These are phyloP conservation scores for Cladophialophora bantiana DNA, from an alignment of 2,329 filamentous ascomycete genomes.

Conservation along the genomic window DNA sequence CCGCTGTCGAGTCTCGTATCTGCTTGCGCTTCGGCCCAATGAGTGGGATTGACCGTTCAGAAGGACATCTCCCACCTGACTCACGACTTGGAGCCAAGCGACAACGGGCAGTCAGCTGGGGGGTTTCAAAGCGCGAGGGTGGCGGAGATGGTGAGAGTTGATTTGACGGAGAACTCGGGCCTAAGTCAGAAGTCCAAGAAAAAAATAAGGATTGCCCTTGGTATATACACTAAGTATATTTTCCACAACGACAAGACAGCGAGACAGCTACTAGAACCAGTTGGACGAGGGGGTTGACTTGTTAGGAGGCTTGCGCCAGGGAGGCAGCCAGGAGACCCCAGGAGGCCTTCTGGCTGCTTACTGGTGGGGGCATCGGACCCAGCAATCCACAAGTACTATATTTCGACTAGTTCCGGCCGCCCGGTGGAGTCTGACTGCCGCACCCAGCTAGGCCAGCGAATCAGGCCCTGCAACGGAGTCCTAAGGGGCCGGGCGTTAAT, in stretches of 20 bases:
- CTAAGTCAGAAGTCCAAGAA: neutral
- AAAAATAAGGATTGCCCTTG: neutral
- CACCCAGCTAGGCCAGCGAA: neutral
- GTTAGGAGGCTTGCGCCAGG: neutral
- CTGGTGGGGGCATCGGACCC: neutral
- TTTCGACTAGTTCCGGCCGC: conserved; percentile 6
- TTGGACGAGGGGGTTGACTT: neutral
- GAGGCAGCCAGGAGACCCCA: neutral
- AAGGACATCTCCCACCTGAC: neutral
- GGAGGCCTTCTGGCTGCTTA: neutral
- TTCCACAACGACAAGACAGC: neutral
- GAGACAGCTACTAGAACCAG: neutral
- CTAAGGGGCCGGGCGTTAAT: neutral
- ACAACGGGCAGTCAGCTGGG: neutral
- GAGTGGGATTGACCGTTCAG: neutral
- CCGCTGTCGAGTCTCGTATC: neutral
- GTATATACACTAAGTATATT: too few species aligned
- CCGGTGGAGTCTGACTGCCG: conserved; percentile 12
- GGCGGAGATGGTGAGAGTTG: neutral
- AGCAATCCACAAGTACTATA: conserved; percentile 1
- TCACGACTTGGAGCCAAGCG: neutral
- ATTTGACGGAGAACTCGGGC: conserved; percentile 1
- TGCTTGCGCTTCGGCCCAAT: neutral
- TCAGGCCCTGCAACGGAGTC: conserved; percentile 5
- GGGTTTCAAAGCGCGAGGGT: neutral